Conservation (phyloP, 2,329 filamentous ascomycete genomes). For the Byssothecium circinans region DNA sequence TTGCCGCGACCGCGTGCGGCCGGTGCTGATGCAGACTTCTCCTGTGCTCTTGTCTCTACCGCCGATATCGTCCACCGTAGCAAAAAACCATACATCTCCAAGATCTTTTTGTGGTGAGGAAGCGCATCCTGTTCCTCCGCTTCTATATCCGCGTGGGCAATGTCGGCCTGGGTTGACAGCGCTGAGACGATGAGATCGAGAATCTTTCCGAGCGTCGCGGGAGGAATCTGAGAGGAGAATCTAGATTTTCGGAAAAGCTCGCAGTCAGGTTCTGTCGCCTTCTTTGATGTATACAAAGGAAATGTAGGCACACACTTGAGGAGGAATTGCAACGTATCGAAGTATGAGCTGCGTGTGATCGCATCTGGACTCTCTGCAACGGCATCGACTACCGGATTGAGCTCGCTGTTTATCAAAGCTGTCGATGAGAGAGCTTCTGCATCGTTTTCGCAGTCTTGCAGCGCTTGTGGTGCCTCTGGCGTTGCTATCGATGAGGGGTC, state of each 20-base stretch:
- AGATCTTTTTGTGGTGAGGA: slow-evolving; percentile 82
- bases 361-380: slow-evolving; percentile 91
- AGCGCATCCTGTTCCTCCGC: slow-evolving; percentile 81
- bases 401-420: slow-evolving; percentile 77
- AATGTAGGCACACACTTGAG: slow-evolving; percentile 82
- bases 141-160: slow-evolving; percentile 82
- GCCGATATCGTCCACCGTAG: slow-evolving; percentile 93
- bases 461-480: slow-evolving; percentile 77
- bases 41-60: slow-evolving; percentile 90
- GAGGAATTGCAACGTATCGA: slow-evolving; percentile 93
- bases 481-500: slow-evolving; percentile 83
- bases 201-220: slow-evolving; percentile 84
- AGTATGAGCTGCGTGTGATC: slow-evolving; percentile 73
- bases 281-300: slow-evolving; percentile 34
- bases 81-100: slow-evolving; percentile 93
- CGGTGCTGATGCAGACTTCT: slow-evolving; percentile 76
- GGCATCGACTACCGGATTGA: slow-evolving; percentile 91
- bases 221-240: slow-evolving; percentile 76
- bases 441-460: slow-evolving; percentile 91
- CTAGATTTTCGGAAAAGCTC: slow-evolving; percentile 69
- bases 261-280: slow-evolving; percentile 57
- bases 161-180: slow-evolving; percentile 80
- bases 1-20: slow-evolving; percentile 74
- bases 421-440: slow-evolving; percentile 75
- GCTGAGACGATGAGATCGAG: slow-evolving; percentile 88